Base-by-base conservation (phyloP, 2,329 filamentous ascomycete species). In the Phaeoacremonium minimum region DNA sequence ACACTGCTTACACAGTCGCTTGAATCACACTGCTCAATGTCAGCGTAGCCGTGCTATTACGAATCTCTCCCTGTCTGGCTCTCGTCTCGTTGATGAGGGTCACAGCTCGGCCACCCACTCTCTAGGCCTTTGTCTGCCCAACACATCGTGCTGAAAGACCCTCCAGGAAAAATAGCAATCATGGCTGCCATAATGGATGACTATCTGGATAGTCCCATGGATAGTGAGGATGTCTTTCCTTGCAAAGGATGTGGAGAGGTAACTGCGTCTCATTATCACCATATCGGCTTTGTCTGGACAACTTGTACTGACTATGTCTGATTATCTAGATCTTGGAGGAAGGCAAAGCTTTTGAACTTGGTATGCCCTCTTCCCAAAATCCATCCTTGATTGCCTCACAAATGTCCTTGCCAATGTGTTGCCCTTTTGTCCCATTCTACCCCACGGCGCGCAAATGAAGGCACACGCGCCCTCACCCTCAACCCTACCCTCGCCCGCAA, bases 331-430 rank as follows among this genome's bases (percentile, higher is more conserved):
- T 97, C 49, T 77, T 98, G 15, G 93, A 98, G 64, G 93, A 98
- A 73, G 93, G 93, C 52, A 97, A 97, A 66, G 93, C 93, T 35
- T 98, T 95, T 55, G 93, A 98, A 68, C 76, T 98, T 54, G 89
- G 91, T 97, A 72, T 40, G 74, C 71, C 31, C 26, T 18, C 32
- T n/a, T 16, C 30, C 28, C 31, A 39, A 30, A 26, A 13, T 20
- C 18, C 12, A 13, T 5, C 11, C 32, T 20, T 22, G 16, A 17
- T 19, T 17, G 11, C 18, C 22, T 20, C 20, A 30, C 16, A 28
- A 22, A 15, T 16, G 18, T 18, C 28, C 26, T 30, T 19, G 12
- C 14, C 17, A 34, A 19, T 15, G 7, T 8, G 4, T 28, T 29
- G 18, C 22, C 15, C 19, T 30, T n/a, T n/a, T n/a, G n/a, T n/a